These are phyloP conservation scores for Silene uniflora DNA, from an alignment of 148 eudicot species.

Conservation along the genomic window DNA sequence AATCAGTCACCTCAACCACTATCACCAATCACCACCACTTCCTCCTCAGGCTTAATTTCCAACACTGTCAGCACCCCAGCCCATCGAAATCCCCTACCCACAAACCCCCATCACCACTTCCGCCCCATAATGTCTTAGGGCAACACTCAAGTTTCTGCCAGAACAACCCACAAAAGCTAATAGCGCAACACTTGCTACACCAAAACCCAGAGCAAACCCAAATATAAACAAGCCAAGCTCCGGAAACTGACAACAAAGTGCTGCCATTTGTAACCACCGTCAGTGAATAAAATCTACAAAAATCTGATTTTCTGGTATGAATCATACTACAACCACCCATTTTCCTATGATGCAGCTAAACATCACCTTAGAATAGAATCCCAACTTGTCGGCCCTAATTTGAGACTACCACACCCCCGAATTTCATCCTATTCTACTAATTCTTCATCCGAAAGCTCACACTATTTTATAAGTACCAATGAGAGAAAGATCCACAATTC, in stretches of 20 bases:
- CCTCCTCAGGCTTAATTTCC: too few relatives aligned
- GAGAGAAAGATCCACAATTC: neutral
- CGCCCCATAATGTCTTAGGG: too few relatives aligned
- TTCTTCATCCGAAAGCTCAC: neutral
- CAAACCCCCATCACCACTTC: too few relatives aligned
- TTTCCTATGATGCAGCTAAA: neutral
- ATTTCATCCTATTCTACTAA: neutral
- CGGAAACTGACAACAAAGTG: neutral
- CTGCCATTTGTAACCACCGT: neutral
- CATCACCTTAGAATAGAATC: neutral
- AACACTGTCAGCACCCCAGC: too few relatives aligned
- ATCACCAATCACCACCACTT: too few relatives aligned
- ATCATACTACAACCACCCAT: neutral
- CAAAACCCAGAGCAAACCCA: neutral
- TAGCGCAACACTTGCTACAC: neutral
- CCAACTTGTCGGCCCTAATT: neutral
- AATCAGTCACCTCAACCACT: too few relatives aligned
- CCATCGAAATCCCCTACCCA: too few relatives aligned
- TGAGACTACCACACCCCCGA: neutral
- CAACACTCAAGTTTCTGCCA: neutral
- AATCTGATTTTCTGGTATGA: neutral
- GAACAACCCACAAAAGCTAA: neutral
- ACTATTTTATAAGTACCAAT: neutral
- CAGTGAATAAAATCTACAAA: neutral
- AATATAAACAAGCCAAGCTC: neutral